Evolutionary conservation across 306 rosid species (phyloP).

Genomic region (Echinosophora koreensis): DNA sequence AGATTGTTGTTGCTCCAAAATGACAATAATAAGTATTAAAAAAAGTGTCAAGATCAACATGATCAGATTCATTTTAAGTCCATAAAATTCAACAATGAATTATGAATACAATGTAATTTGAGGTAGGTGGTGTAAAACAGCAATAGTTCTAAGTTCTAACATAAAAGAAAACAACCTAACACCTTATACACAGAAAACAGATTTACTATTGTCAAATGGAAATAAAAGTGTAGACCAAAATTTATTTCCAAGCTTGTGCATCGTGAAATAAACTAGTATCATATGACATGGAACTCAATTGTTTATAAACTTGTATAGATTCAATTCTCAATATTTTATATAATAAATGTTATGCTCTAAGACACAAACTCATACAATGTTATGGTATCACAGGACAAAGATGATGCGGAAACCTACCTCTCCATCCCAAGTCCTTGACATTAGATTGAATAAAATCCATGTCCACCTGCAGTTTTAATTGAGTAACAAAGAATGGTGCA

Average conservation of each 20-base stretch:
- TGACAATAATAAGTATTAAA: not conserved
- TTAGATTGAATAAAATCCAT: slow-evolving; percentile 78
- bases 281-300: slow-evolving; percentile 12
- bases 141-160: slow-evolving; percentile 7
- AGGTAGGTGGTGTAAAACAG: not conserved
- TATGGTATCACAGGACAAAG: slow-evolving; percentile 21
- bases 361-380: slow-evolving; percentile 11
- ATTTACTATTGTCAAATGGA: not conserved
- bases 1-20: slow-evolving; percentile 33
- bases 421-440: slow-evolving; percentile 68
- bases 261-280: slow-evolving; percentile 11
- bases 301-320: slow-evolving; percentile 2
- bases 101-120: not conserved
- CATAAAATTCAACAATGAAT: slow-evolving; percentile 11
- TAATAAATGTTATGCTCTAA: slow-evolving; percentile 30
- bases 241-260: not conserved
- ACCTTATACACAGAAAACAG: slow-evolving; percentile 10
- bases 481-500: slow-evolving; percentile 47
- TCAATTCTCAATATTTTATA: slow-evolving; percentile 2
- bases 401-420: slow-evolving; percentile 62
- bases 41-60: not conserved
- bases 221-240: not conserved
- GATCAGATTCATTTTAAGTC: slow-evolving; percentile 1
- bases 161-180: slow-evolving; percentile 26
- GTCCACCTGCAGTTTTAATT: slow-evolving; percentile 74